Conservation (phyloP, 495 filamentous ascomycete genomes). For the Peziza echinospora region DNA sequence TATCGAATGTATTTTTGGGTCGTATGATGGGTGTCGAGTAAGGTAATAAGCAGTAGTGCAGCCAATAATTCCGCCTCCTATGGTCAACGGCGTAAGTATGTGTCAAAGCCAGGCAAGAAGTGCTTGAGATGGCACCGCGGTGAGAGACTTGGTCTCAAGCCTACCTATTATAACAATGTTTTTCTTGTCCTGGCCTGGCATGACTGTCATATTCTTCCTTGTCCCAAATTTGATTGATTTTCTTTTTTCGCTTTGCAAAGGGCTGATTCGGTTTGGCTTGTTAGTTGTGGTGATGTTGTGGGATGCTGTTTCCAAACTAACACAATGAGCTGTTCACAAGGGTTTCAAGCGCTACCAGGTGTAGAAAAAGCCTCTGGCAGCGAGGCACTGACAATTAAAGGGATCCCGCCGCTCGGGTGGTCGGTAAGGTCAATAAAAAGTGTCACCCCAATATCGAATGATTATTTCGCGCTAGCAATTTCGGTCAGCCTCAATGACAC, state of each 20-base stretch:
- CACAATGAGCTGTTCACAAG: too few species aligned
- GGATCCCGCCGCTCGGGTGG: background rate
- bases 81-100: background rate
- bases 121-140: too few species aligned
- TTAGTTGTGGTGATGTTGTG: too few species aligned
- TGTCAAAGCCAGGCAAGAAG: too few species aligned
- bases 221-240: background rate
- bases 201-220: slow-evolving; percentile 10
- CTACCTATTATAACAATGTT: slow-evolving; percentile 19
- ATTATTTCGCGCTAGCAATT: background rate
- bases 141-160: too few species aligned
- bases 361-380: background rate
- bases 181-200: slow-evolving; percentile 6
- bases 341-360: background rate
- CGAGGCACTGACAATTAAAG: too few species aligned
- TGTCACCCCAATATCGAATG: background rate
- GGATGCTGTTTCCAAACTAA: too few species aligned
- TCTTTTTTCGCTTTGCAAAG: too few species aligned
- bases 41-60: slow-evolving; percentile 86
- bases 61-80: slow-evolving; percentile 89
- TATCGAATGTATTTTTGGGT: slow-evolving; percentile 51
- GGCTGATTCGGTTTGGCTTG: too few species aligned
- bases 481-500: background rate
- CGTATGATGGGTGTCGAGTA: slow-evolving; percentile 66
- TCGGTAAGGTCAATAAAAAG: background rate